Base-by-base conservation (phyloP, 768 basidiomycete genomes). In the Boletus eberwhitei region DNA sequence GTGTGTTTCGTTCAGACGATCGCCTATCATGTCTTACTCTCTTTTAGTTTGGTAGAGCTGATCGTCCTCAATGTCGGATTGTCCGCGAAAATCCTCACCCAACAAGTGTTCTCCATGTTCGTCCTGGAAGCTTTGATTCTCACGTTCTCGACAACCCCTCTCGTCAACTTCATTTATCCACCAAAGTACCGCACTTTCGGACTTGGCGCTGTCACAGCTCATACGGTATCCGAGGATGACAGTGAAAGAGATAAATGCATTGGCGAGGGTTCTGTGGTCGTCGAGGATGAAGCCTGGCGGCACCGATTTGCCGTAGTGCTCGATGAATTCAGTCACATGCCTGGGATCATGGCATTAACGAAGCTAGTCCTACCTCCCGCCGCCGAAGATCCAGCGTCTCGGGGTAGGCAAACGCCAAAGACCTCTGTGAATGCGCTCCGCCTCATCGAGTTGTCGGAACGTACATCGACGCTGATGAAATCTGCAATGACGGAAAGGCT, bases 11-110 rank as follows among this genome's bases (percentile, higher is more conserved):
- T 35, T 50, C 43, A 26, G 0, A 32, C 1, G 34, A 16, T 55
- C 35, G 34, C 46, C 53, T 16, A 9, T 19, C 2, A 2, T 54
- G 26, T 49, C 57, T 63, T 22, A 63, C 19, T 32, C 19, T 50
- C 31, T 5, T 16, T 19, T 47, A 90, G 89, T 41, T 78, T 97
- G 5, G 91, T 98, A 11, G 95, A 97, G 64, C 76, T 98, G 43
- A 97, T 98, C 64, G 96, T 98, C 12, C 86, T 98, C 58, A 99
- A 98, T 60, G 92, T 98, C 59, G 95, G 96, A 2, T 74, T 95
- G 13, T 75, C 79, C 2, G 93, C 90, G 6, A 79, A 80, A 0
- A 94, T 96, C 58, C 77, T 98, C 44, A 79, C 84, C 1, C 77
- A 76, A 74, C 78, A 80, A 16, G 88, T 97, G 13, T 96, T 98